Conservation (phyloP, 768 basidiomycete genomes). For the Termitomyces titanicus region DNA sequence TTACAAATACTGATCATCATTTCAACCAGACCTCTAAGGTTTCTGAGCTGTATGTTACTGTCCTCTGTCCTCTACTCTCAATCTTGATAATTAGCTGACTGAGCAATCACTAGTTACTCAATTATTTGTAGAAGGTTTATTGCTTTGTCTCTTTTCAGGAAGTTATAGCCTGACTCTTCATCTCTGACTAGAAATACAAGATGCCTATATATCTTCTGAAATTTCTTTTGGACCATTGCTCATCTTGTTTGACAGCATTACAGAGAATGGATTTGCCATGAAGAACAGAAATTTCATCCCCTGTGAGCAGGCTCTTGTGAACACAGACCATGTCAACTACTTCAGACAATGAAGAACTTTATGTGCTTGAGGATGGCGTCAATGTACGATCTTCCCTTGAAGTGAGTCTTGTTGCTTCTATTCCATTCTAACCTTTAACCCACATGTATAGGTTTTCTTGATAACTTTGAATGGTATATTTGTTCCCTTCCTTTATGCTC, state of each 20-base stretch:
- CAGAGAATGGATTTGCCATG: slow-evolving; percentile 70
- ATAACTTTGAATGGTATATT: slow-evolving; percentile 64
- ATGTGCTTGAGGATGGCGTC: slow-evolving; percentile 58
- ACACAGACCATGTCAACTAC: slow-evolving; percentile 61
- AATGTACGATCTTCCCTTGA: slow-evolving; percentile 64
- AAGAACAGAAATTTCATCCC: slow-evolving; percentile 57
- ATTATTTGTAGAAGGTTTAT: slow-evolving; percentile 65
- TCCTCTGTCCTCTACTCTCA: not conserved
- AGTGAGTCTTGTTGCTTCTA: slow-evolving; percentile 34
- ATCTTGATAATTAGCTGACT: not conserved
- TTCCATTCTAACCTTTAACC: not conserved
- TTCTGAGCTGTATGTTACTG: slow-evolving; percentile 50
- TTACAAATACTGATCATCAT: not conserved
- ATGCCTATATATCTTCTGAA: slow-evolving; percentile 29
- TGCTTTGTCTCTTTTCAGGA: not conserved
- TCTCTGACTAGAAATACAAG: slow-evolving; percentile 34
- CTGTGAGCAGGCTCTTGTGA: slow-evolving; percentile 48
- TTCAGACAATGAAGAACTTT: slow-evolving; percentile 53
- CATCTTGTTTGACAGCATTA: slow-evolving; percentile 39
- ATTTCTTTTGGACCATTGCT: not conserved
- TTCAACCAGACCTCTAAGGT: slow-evolving; percentile 53
- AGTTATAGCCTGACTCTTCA: not conserved
- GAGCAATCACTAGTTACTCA: slow-evolving; percentile 45
- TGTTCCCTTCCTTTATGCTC: not conserved
- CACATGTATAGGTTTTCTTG: slow-evolving; percentile 49